These are phyloP conservation scores for Citrus australasica DNA, from an alignment of 345 rosid genomes.

Conservation along the genomic window DNA sequence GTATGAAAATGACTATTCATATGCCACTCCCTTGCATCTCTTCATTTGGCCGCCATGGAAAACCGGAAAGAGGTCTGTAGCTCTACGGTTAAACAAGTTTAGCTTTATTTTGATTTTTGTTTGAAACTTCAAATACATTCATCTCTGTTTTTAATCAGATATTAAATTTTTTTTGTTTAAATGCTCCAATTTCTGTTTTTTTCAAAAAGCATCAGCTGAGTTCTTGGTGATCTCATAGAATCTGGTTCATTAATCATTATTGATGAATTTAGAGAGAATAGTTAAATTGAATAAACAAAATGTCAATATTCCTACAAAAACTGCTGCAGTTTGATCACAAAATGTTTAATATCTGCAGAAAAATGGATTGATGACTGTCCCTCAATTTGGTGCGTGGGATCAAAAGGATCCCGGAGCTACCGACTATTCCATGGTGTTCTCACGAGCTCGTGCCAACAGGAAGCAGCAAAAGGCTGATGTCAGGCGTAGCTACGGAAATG, in stretches of 20 bases:
- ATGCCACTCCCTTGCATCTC: background rate
- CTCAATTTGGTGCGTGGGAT: slow-evolving; percentile 88
- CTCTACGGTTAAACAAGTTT: background rate
- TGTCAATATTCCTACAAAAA: too few relatives aligned
- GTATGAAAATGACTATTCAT: background rate
- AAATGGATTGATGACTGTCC: slow-evolving; percentile 47
- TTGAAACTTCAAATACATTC: background rate
- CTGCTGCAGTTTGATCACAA: too few relatives aligned
- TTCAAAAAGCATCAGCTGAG: background rate
- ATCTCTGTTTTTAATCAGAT: background rate
- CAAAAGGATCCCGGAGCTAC: slow-evolving; percentile 40
- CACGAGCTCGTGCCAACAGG: slow-evolving; percentile 64
- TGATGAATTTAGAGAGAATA: too few relatives aligned
- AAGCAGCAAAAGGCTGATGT: slow-evolving; percentile 51
- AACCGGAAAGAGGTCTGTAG: background rate
- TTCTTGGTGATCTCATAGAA: too few relatives aligned
- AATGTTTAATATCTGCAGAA: slow-evolving; percentile 21
- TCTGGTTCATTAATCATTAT: too few relatives aligned
- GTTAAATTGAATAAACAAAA: too few relatives aligned
- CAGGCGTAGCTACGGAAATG: slow-evolving; percentile 50
- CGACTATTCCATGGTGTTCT: slow-evolving; percentile 62
- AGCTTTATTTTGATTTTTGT: background rate
- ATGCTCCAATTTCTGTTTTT: background rate
- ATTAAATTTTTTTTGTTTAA: background rate
- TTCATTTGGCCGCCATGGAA: background rate